Conservation (phyloP, 2,329 filamentous ascomycete genomes). For the Botrytis cinerea region DNA sequence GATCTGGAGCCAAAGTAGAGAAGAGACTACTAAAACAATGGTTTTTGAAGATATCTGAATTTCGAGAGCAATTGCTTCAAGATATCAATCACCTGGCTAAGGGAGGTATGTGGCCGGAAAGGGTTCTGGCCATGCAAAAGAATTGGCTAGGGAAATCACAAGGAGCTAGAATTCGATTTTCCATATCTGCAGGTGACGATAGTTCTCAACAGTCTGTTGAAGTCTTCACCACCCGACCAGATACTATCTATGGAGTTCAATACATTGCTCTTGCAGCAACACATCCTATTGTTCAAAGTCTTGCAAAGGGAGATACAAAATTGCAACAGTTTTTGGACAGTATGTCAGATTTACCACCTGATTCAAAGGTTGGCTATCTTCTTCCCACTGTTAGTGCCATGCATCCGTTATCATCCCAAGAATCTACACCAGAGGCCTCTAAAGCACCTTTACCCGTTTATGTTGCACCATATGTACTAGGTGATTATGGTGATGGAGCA, state of each 20-base stretch:
- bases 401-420: constrained; percentile 64
- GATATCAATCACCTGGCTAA: constrained; percentile 68
- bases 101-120: constrained; percentile 74
- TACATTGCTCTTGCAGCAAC: constrained; percentile 77
- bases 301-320: constrained; percentile 60
- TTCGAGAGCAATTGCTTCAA: constrained; percentile 69
- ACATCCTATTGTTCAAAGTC: constrained; percentile 66
- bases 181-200: constrained; percentile 47
- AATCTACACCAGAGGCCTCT: constrained; percentile 51
- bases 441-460: constrained; percentile 70
- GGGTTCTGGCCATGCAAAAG: constrained; percentile 78
- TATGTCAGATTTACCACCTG: constrained; percentile 55
- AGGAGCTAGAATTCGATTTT: constrained; percentile 73
- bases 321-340: constrained; percentile 69
- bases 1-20: constrained; percentile 82
- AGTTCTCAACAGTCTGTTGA: constrained; percentile 50
- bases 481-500: constrained; percentile 82
- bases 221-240: constrained; percentile 81
- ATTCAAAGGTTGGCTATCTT: constrained; percentile 67
- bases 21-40: constrained; percentile 80
- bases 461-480: constrained; percentile 81
- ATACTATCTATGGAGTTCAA: constrained; percentile 85
- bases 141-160: constrained; percentile 85
- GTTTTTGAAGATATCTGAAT: constrained; percentile 84
- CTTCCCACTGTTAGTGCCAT: constrained; percentile 62